Conservation (phyloP, 1,284 basidiomycete genomes). For the Fomitopsis palustris region DNA sequence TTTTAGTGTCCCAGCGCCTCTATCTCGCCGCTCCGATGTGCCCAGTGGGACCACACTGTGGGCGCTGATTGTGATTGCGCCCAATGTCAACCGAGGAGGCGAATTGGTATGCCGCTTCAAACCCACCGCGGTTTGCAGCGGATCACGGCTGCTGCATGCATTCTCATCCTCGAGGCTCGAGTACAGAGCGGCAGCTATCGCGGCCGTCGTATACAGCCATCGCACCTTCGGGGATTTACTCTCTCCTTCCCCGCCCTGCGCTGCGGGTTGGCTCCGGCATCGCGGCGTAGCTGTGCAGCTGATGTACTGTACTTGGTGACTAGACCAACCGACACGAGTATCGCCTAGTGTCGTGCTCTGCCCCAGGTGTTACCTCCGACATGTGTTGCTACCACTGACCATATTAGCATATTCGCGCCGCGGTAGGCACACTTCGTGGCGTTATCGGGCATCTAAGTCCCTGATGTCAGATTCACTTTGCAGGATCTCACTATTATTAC, state of each 20-base stretch:
- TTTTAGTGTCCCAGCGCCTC: neutral
- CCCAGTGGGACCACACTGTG: neutral
- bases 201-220: neutral
- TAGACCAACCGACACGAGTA: neutral
- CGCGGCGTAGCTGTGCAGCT: neutral
- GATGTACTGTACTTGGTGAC: neutral
- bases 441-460: neutral
- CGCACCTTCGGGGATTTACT: neutral
- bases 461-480: neutral
- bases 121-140: neutral
- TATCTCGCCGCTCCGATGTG: too few species aligned
- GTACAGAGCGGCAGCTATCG: neutral
- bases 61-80: constrained; percentile 1
- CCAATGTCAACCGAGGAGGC: neutral
- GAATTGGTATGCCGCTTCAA: neutral
- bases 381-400: neutral
- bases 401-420: neutral
- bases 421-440: neutral
- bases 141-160: neutral
- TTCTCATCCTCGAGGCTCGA: neutral
- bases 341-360: neutral
- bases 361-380: neutral
- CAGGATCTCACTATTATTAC: neutral
- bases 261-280: neutral
- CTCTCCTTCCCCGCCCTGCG: neutral